Evolutionary conservation across 331 rosid genomes (phyloP).

Genomic region (Pyracantha coccinea): DNA sequence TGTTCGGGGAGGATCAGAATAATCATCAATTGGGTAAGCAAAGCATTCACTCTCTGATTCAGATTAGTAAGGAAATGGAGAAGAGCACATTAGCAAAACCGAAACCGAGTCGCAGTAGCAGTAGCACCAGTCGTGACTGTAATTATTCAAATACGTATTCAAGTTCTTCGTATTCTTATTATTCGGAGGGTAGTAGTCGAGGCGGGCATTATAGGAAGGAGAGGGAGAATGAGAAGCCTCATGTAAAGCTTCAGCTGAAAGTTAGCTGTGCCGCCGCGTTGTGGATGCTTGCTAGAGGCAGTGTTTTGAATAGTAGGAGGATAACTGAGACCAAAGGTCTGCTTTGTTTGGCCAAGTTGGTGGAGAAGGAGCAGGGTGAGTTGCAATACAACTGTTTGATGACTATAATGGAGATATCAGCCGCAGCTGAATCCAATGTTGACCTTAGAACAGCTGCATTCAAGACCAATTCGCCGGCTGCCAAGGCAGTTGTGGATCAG

Average conservation of each 20-base stretch:
- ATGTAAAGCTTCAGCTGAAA: conserved; percentile 43
- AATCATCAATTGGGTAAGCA: conserved; percentile 31
- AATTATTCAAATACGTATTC: neutral
- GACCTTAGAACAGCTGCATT: conserved; percentile 76
- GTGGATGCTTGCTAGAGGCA: conserved; percentile 69
- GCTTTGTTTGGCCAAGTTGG: conserved; percentile 68
- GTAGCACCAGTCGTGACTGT: neutral
- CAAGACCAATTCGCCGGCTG: conserved; percentile 69
- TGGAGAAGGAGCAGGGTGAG: conserved; percentile 66
- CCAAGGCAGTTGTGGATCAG: conserved; percentile 77
- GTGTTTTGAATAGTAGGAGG: conserved; percentile 45
- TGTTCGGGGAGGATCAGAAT: conserved; percentile 41
- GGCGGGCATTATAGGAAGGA: conserved; percentile 46
- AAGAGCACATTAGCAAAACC: neutral
- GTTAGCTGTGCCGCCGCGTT: conserved; percentile 63
- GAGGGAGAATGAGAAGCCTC: conserved; percentile 46
- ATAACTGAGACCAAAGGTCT: conserved; percentile 83
- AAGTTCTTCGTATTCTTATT: conserved; percentile 14
- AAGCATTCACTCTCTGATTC: conserved; percentile 50
- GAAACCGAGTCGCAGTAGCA: neutral
- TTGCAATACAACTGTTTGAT: conserved; percentile 69
- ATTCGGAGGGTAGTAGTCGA: conserved; percentile 46
- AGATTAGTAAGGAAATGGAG: conserved; percentile 34
- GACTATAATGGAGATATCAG: conserved; percentile 76
- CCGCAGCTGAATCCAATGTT: conserved; percentile 66